These are phyloP conservation scores for Ephemerocybe angulata DNA, from an alignment of 768 basidiomycete genomes.

Conservation along the genomic window DNA sequence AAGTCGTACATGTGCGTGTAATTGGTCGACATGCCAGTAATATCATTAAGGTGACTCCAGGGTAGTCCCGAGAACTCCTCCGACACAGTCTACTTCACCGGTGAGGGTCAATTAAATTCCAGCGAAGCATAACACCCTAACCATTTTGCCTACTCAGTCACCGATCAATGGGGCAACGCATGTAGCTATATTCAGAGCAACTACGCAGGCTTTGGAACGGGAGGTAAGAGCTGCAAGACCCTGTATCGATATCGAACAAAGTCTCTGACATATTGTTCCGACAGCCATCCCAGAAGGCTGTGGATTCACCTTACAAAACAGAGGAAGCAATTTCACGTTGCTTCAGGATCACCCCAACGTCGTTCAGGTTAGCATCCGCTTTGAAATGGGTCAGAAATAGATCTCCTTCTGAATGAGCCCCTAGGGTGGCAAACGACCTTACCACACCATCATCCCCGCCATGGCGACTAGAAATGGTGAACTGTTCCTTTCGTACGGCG, in stretches of 20 bases:
- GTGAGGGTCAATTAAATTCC: conserved; percentile 28
- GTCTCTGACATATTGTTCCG: too few species aligned
- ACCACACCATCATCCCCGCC: conserved; percentile 95
- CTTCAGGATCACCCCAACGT: conserved; percentile 81
- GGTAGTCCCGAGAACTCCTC: conserved; percentile 82
- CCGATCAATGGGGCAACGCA: conserved; percentile 86
- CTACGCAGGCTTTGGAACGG: conserved; percentile 89
- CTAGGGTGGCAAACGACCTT: conserved; percentile 78
- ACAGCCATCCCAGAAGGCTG: conserved; percentile 90
- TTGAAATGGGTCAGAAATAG: too few species aligned
- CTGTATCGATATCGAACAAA: not conserved
- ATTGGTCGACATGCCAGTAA: not conserved
- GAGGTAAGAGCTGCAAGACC: conserved; percentile 40
- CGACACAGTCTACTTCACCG: conserved; percentile 94
- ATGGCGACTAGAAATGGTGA: conserved; percentile 76
- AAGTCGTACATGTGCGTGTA: conserved; percentile 61
- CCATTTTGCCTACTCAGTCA: conserved; percentile 40
- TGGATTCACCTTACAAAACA: conserved; percentile 95
- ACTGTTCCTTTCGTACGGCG: conserved; percentile 84
- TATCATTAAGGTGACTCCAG: conserved; percentile 28
- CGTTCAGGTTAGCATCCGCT: conserved; percentile 60
- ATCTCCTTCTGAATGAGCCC: too few species aligned
- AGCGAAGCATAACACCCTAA: not conserved
- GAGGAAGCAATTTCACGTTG: conserved; percentile 82
- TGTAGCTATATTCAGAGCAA: conserved; percentile 90